Evolutionary conservation across 352 stramenopile species (phyloP), one percentile per base, ranked within the genome.

Genomic region (Phytophthora quininea): DNA sequence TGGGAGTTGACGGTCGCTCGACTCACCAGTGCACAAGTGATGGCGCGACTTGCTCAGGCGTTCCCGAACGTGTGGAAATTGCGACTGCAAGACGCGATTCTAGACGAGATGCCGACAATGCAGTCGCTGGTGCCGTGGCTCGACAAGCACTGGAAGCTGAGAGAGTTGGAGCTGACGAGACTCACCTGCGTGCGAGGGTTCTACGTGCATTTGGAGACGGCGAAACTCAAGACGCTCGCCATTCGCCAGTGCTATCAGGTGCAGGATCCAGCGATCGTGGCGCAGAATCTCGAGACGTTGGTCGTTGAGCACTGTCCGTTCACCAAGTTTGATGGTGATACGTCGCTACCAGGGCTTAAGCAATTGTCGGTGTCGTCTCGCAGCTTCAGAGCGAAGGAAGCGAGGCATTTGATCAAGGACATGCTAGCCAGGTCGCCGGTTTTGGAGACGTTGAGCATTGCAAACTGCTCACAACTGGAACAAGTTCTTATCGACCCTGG

Each of bases 241-340:
- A 69, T 92, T 62, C 50, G 63, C 1, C 69, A 91, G 55, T 93
- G 85, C 59, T 86, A 82, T 59, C 73, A 89, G 46, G 59, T 93
- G 58, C 77, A 82, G 56, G 67, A 77, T 11, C 85, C 78, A 1
- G 59, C 73, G 14, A 75, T 92, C 30, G 12, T 65, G 7, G 71
- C 69, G 3, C 58, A 72, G 4, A 69, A 67, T 3, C 54, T 86
- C 54, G 72, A 82, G 32, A 54, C 37, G 9, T 27, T 93, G 11
- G 45, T 74, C 8, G 62, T 93, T 4, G 52, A 83, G 5, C 72
- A 87, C 47, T 87, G 82, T 24, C 67, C 80, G 9, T 30, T 90
- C 10, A 74, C 58, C 2, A 58, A 69, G 15, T 82, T 93, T 24
- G 67, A 77, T 30, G 35, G 67, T 1, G 74, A 78, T 15, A 84